Evolutionary conservation across 1,284 basidiomycete genomes (phyloP), one percentile per base, ranked within the genome.

Genomic region (Cystobasidiaceae sp.): DNA sequence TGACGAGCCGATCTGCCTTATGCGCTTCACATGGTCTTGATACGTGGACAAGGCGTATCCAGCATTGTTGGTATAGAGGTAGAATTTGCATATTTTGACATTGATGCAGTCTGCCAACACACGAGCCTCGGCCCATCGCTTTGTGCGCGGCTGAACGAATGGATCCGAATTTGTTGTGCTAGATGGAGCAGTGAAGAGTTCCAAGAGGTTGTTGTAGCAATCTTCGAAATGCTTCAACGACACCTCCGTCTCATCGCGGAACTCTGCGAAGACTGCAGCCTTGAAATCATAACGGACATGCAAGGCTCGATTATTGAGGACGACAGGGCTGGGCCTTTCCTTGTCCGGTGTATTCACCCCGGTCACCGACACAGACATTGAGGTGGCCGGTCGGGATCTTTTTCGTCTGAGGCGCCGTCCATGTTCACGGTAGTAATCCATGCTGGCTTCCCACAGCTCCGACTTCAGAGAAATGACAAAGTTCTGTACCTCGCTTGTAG

Each of bases 101-200:
- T 86, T 89, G 65, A 94, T 86, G 71, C 89, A 89, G 74, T 98
- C 94, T 0, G 89, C 90, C 2, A 98, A 81, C 1, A 97, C 94
- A 74, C 96, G 97, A 1, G 93, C 94, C 77, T 98, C 94, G 3
- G 94, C 93, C 93, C 94, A 97, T 30, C 94, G 83, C 75, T 97
- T 97, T 0, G 93, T 97, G 2, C 93, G 83, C 3, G 94, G 93
- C 0, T 90, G 89, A 3, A 96, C 77, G 59, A 89, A 87, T 1
- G 51, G 41, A 17, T 32, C 25, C 2, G 41, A 11, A 8, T 34
- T 32, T 3, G 8, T 25, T 37, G 37, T 0, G 34, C 32, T 54
- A 19, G 27, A 27, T 88, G 3, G 89, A 90, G 0, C 86, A 2
- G 51, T 51, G 74, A 96, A 93, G 86, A 94, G 91, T 49, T 86